Evolutionary conservation across 768 basidiomycete genomes (phyloP).

Genomic region (Antrodiella citrinella): DNA sequence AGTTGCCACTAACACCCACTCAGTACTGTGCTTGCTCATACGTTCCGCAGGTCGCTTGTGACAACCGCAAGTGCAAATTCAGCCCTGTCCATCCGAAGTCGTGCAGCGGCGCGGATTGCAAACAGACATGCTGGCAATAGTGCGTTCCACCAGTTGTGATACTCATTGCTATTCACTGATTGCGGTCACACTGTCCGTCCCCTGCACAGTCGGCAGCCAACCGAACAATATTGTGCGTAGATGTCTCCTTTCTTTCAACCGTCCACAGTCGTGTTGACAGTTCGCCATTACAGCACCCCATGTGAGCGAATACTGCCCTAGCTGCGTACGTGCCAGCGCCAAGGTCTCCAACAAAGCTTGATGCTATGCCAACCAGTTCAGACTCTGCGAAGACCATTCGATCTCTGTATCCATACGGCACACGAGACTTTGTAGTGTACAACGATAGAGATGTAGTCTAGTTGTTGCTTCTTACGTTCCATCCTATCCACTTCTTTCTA

Average conservation of each 20-base stretch:
- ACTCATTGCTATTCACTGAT: too few relatives aligned
- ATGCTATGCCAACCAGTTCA: too few relatives aligned
- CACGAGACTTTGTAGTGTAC: too few relatives aligned
- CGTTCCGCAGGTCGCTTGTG: constrained; percentile 13
- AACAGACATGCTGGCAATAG: constrained; percentile 20
- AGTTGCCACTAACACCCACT: background rate
- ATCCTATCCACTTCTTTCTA: too few relatives aligned
- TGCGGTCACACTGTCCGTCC: too few relatives aligned
- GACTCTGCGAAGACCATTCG: too few relatives aligned
- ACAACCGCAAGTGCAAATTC: constrained; percentile 18
- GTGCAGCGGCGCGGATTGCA: constrained; percentile 17
- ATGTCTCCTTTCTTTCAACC: background rate
- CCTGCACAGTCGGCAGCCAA: constrained; percentile 18
- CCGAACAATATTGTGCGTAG: constrained; percentile 20
- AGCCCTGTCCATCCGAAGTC: constrained; percentile 14
- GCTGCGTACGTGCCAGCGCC: too few relatives aligned
- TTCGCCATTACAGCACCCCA: constrained; percentile 8
- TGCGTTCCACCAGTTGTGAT: constrained; percentile 3
- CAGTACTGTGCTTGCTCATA: background rate
- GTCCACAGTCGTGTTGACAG: background rate
- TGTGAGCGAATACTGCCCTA: constrained; percentile 8
- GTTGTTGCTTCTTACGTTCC: too few relatives aligned
- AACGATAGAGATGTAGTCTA: too few relatives aligned
- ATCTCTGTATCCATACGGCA: too few relatives aligned
- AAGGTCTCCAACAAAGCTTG: too few relatives aligned